Conservation (phyloP, 2,329 filamentous ascomycete species). For the Cercospora berteroae region DNA sequence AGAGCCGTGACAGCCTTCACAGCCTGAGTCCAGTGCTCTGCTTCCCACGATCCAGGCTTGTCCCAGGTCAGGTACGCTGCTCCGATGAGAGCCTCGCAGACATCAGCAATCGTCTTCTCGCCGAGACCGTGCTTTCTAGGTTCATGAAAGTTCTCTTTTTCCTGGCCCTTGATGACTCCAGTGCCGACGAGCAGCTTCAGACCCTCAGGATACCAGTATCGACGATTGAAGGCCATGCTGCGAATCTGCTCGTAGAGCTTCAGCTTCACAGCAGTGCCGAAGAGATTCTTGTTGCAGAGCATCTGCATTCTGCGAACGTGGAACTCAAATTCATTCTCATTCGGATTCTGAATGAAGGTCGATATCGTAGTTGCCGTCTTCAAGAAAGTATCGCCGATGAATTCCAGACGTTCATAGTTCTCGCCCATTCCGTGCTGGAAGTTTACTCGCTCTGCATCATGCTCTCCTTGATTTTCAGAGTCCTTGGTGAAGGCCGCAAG, state of each 20-base stretch:
- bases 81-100: constrained; percentile 91
- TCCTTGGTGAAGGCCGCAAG: constrained; percentile 92
- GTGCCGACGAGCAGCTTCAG: constrained; percentile 67
- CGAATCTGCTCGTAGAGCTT: constrained; percentile 74
- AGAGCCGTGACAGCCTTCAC: constrained; percentile 67
- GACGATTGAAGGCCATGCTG: constrained; percentile 74
- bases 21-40: constrained; percentile 57
- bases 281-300: constrained; percentile 87
- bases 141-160: constrained; percentile 42
- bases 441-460: constrained; percentile 63
- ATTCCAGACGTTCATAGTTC: constrained; percentile 93
- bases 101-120: constrained; percentile 78
- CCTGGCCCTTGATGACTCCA: constrained; percentile 38
- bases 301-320: constrained; percentile 89
- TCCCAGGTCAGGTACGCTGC: constrained; percentile 66
- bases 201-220: constrained; percentile 84
- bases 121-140: constrained; percentile 64
- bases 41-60: constrained; percentile 41
- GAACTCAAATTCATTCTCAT: constrained; percentile 78
- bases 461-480: constrained; percentile 77
- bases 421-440: constrained; percentile 83
- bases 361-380: constrained; percentile 95
- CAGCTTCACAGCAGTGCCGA: constrained; percentile 68
- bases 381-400: constrained; percentile 87
- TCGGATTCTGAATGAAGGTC: constrained; percentile 72